phyloP scores from a whole-genome alignment of 169 alveolate genomes.

The Plasmodium berghei region DNA sequence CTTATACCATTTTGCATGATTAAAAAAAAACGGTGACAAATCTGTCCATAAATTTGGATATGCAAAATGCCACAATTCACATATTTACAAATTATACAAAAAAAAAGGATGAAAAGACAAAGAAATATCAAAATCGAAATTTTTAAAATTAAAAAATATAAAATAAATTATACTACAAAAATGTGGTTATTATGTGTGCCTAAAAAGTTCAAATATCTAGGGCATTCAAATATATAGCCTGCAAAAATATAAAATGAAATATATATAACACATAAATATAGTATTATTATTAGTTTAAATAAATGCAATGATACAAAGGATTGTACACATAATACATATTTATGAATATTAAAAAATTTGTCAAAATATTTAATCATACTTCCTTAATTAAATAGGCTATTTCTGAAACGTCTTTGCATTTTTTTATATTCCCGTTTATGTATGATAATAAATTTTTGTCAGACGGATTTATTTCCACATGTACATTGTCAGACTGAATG shows the following conservation, averaged over 20 bases:
- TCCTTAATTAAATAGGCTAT: slow-evolving; percentile 65
- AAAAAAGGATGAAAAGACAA: no score
- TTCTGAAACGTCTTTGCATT: slow-evolving; percentile 72
- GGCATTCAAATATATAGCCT: slow-evolving; percentile 67
- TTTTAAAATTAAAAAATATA: no score
- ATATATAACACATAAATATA: not conserved
- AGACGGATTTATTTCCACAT: slow-evolving; percentile 64
- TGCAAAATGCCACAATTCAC: no score
- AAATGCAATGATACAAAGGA: slow-evolving; percentile 2
- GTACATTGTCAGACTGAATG: slow-evolving; percentile 34
- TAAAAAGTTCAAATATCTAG: slow-evolving; percentile 33
- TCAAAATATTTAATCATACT: slow-evolving; percentile 5
- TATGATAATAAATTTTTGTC: slow-evolving; percentile 54
- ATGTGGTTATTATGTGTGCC: no score
- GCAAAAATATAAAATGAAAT: slow-evolving; percentile 10
- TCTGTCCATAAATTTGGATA: no score
- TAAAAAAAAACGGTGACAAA: no score
- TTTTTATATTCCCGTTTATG: slow-evolving; percentile 52
- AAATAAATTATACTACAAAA: no score
- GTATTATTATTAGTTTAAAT: not conserved
- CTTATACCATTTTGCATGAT: no score
- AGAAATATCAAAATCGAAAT: no score
- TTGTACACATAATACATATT: slow-evolving; percentile 1
- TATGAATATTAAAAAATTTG: not conserved
- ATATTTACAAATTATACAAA: no score